These are phyloP conservation scores for Blastocystis sp. DNA, from an alignment of 352 stramenopile genomes.

Conservation along the genomic window DNA sequence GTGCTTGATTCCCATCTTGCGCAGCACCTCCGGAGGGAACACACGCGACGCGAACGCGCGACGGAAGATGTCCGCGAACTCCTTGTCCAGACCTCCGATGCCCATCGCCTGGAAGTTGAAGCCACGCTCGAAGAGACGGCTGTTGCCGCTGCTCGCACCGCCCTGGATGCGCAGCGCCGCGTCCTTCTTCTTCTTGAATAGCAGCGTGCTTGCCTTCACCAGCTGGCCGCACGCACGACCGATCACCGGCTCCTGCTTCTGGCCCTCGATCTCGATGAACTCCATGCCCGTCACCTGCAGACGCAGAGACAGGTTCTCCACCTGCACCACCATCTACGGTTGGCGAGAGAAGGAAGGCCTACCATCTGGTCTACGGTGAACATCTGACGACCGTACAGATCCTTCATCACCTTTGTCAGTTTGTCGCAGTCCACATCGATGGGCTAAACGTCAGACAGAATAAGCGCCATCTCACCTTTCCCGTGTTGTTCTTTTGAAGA, in stretches of 20 bases:
- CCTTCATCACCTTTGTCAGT: slow-evolving; percentile 58
- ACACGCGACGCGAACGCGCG: slow-evolving; percentile 91
- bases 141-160: slow-evolving; percentile 51
- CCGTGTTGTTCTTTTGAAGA: slow-evolving; percentile 45
- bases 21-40: slow-evolving; percentile 84
- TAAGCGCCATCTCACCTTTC: neutral
- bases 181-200: slow-evolving; percentile 60
- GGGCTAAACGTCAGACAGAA: slow-evolving; percentile 62
- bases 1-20: slow-evolving; percentile 95
- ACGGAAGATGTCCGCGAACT: slow-evolving; percentile 95
- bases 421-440: slow-evolving; percentile 56
- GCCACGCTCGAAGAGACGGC: slow-evolving; percentile 56
- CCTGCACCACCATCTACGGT: slow-evolving; percentile 56
- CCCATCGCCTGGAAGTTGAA: slow-evolving; percentile 59
- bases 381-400: slow-evolving; percentile 59
- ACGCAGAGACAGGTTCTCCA: slow-evolving; percentile 58
- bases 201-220: slow-evolving; percentile 46
- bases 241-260: slow-evolving; percentile 51
- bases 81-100: slow-evolving; percentile 91
- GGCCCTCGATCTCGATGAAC: slow-evolving; percentile 62
- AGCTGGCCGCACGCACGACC: slow-evolving; percentile 59
- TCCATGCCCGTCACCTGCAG: slow-evolving; percentile 51
- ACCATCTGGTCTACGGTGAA: slow-evolving; percentile 61
- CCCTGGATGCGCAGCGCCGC: slow-evolving; percentile 54
- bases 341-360: neutral